Evolutionary conservation across 2,329 filamentous ascomycete species (phyloP).

Genomic region (Teratosphaeria destructans): DNA sequence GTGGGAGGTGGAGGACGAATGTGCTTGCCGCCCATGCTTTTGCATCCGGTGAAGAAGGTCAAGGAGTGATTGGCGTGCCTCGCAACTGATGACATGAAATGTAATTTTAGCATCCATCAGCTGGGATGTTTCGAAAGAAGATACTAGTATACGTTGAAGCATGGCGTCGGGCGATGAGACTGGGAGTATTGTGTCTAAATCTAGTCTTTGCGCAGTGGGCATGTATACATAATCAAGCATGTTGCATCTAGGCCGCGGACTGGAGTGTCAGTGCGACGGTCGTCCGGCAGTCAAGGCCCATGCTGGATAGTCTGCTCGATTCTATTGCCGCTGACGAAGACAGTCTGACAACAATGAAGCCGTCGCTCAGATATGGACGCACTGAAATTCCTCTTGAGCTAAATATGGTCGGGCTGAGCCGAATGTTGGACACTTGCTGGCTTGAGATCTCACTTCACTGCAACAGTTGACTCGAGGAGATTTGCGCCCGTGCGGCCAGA

Average conservation of each 20-base stretch:
- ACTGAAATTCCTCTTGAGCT: no score
- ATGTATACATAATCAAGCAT: background rate
- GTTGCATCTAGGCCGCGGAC: background rate
- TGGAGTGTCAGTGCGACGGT: background rate
- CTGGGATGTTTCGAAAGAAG: background rate
- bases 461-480: background rate
- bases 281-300: background rate
- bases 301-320: background rate
- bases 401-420: no score
- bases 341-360: no score
- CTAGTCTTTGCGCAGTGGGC: background rate
- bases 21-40: conserved; percentile 36
- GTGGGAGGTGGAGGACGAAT: conserved; percentile 32
- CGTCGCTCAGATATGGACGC: no score
- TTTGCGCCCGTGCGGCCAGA: background rate
- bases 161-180: background rate
- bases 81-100: background rate
- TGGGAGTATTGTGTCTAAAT: background rate
- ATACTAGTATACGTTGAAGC: background rate
- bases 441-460: background rate
- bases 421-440: no score
- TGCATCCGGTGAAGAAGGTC: conserved; percentile 38
- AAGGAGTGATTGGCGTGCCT: background rate
- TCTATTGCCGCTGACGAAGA: background rate
- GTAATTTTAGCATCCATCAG: background rate